Evolutionary conservation across 176 grass and related monocot species (phyloP).

Genomic region (Rhynchospora pubera): DNA sequence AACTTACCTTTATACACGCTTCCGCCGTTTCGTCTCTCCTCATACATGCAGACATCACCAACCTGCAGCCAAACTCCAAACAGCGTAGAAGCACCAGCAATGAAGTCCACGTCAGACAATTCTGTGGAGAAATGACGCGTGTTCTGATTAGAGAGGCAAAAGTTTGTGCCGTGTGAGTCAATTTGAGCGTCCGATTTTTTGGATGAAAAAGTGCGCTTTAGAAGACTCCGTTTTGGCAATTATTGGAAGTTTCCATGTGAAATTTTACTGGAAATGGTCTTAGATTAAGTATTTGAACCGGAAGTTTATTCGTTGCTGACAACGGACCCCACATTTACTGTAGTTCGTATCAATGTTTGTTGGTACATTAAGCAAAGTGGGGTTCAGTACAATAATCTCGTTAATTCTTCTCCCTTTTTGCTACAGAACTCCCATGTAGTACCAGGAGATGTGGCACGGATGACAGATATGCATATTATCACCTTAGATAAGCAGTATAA

Average conservation of each 20-base stretch:
- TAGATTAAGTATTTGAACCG: background rate
- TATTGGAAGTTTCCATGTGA: background rate
- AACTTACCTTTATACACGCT: background rate
- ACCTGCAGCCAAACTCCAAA: too few species aligned
- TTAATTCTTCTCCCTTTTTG: background rate
- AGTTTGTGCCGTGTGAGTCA: too few species aligned
- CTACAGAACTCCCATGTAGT: background rate
- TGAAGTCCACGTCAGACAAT: background rate
- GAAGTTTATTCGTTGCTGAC: background rate
- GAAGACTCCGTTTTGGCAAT: constrained; percentile 8
- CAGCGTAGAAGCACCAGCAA: background rate
- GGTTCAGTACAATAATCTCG: background rate
- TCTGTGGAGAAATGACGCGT: background rate
- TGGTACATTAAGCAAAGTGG: background rate
- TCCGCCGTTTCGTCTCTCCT: background rate
- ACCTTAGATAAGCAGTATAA: background rate
- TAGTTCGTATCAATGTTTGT: background rate
- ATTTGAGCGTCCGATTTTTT: background rate
- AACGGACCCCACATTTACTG: background rate
- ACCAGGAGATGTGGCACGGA: background rate
- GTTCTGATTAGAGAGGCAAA: background rate
- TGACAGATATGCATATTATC: background rate
- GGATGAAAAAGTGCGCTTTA: background rate
- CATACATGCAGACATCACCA: background rate
- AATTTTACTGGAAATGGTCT: background rate